A percentile compares a stretch with the other conserved stretches of the same genome.
Conservation (phyloP, 2,329 filamentous ascomycete genomes). For the Botrytis elliptica region DNA sequence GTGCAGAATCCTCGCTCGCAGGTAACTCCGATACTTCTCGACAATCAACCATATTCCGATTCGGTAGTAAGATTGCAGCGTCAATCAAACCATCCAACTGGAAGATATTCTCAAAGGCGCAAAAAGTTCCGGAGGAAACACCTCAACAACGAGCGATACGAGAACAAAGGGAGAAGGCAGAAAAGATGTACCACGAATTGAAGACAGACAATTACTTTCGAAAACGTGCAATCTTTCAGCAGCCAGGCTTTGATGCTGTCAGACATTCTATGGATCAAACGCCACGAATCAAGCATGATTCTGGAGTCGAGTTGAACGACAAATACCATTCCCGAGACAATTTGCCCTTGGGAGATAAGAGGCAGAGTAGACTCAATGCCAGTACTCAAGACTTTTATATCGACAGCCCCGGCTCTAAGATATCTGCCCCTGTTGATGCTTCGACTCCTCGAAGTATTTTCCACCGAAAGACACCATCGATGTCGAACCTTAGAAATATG, state of each 20-base stretch:
- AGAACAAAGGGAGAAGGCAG: constrained; percentile 46
- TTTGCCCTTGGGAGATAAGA: constrained; percentile 33
- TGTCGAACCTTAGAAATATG: constrained; percentile 31
- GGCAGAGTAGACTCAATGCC: constrained; percentile 32
- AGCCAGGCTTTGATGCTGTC: constrained; percentile 22
- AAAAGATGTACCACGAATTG: constrained; percentile 53
- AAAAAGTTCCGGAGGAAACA: constrained; percentile 43
- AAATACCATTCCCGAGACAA: constrained; percentile 19
- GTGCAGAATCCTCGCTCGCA: constrained; percentile 29
- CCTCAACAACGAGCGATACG: constrained; percentile 45
- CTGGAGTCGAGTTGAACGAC: constrained; percentile 31
- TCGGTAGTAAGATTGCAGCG: constrained; percentile 53
- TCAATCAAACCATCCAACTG: constrained; percentile 55
- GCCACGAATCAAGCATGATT: constrained; percentile 33
- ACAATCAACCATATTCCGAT: constrained; percentile 51
- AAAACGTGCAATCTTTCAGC: constrained; percentile 38
- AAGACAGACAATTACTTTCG: constrained; percentile 50
- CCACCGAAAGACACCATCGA: constrained; percentile 33
- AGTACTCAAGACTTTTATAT: constrained; percentile 25
- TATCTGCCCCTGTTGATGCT: constrained; percentile 20
- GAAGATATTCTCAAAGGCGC: constrained; percentile 40
- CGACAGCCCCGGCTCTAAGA: constrained; percentile 22
- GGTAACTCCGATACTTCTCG: constrained; percentile 38
- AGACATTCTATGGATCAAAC: constrained; percentile 10
- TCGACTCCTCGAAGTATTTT: constrained; percentile 28